phyloP scores from a whole-genome alignment of 2,329 filamentous ascomycete species.

The Scopulariopsis brevicaulis region DNA sequence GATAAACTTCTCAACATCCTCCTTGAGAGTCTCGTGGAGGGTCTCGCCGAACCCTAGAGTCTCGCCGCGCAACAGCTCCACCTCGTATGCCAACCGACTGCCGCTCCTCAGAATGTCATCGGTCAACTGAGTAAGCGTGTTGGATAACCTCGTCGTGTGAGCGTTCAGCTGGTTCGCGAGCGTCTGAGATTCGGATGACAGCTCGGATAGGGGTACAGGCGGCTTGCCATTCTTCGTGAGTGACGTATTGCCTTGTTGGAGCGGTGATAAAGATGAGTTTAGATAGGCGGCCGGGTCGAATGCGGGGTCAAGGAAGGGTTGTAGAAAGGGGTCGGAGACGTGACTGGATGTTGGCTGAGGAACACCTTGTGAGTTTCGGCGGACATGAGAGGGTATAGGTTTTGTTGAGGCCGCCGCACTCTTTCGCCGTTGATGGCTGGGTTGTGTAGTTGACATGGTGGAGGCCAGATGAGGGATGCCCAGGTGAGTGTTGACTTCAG shows the following conservation, averaged over 20 bases:
- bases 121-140: conserved; percentile 75
- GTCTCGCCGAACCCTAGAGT: conserved; percentile 70
- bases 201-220: conserved; percentile 53
- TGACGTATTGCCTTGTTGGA: conserved; percentile 33
- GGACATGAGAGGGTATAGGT: conserved; percentile 17
- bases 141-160: conserved; percentile 74
- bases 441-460: conserved; percentile 7
- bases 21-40: conserved; percentile 58
- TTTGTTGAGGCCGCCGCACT: conserved; percentile 29
- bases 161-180: conserved; percentile 82
- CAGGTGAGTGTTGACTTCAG: no score
- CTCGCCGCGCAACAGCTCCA: conserved; percentile 85
- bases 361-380: conserved; percentile 23
- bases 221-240: conserved; percentile 10
- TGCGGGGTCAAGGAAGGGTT: conserved; percentile 60
- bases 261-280: conserved; percentile 63
- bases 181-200: conserved; percentile 71
- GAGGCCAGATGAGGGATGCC: not conserved
- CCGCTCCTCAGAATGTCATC: conserved; percentile 90
- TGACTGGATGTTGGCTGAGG: conserved; percentile 43
- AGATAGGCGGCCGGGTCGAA: conserved; percentile 84
- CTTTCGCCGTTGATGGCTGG: conserved; percentile 31
- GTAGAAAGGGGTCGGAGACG: conserved; percentile 60
- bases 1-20: conserved; percentile 64
- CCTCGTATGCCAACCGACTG: conserved; percentile 82